These are phyloP conservation scores for Cladosporium sp. DNA, from an alignment of 2,329 filamentous ascomycete species.

Conservation along the genomic window DNA sequence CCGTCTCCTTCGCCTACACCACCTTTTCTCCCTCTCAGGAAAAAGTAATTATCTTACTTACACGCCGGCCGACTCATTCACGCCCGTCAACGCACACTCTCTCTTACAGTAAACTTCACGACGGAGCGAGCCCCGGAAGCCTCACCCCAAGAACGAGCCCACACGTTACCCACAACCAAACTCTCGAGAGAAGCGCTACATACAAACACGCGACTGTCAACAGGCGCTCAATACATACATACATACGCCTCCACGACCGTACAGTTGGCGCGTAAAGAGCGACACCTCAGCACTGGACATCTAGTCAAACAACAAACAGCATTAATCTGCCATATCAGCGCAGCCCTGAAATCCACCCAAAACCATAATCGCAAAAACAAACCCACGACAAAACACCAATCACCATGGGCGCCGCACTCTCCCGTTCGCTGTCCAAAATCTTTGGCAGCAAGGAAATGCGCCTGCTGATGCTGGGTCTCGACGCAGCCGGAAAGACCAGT, in stretches of 20 bases:
- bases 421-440: conserved; percentile 97
- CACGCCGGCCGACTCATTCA: not conserved
- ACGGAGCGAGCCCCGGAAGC: conserved; percentile 4
- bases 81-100: not conserved
- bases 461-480: conserved; percentile 92
- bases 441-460: conserved; percentile 99
- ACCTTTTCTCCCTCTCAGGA: too few relatives aligned
- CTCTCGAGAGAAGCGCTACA: not conserved
- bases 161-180: not conserved
- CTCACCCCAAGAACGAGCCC: too few relatives aligned
- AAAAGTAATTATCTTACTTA: too few relatives aligned
- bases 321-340: too few relatives aligned
- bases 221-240: not conserved
- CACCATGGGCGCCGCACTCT: conserved; percentile 79
- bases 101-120: not conserved
- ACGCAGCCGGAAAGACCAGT: conserved; percentile 96
- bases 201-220: not conserved
- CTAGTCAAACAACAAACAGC: too few relatives aligned
- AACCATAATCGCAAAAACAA: not conserved
- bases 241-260: not conserved
- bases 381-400: not conserved
- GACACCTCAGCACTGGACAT: not conserved
- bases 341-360: not conserved
- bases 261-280: not conserved
- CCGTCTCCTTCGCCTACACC: not conserved